Conservation (phyloP, 2,329 filamentous ascomycete genomes). For the Epichloe bromicola region DNA sequence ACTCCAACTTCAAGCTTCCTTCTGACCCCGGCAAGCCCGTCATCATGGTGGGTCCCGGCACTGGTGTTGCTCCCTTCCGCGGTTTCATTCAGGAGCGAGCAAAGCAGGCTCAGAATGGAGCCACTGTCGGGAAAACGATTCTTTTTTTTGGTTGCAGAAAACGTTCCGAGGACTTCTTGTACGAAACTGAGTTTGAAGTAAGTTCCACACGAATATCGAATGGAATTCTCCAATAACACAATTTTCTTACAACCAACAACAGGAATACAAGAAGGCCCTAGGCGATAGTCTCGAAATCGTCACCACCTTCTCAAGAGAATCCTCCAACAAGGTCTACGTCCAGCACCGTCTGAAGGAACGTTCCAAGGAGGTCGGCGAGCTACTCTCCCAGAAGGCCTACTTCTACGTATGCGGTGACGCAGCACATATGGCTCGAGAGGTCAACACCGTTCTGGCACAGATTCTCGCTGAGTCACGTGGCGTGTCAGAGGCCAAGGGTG, state of each 20-base stretch:
- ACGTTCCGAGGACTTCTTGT: slow-evolving; percentile 79
- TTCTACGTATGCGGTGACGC: slow-evolving; percentile 98
- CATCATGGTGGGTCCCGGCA: slow-evolving; percentile 93
- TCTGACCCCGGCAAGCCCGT: slow-evolving; percentile 88
- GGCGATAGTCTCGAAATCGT: slow-evolving; percentile 84
- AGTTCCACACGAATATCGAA: slow-evolving; percentile 21
- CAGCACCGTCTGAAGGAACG: slow-evolving; percentile 83
- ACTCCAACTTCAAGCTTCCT: slow-evolving; percentile 98
- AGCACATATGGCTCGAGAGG: slow-evolving; percentile 90
- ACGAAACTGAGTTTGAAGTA: slow-evolving; percentile 86
- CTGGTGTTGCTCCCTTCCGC: slow-evolving; percentile 91
- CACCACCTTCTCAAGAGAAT: slow-evolving; percentile 89
- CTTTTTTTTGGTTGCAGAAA: slow-evolving; percentile 95
- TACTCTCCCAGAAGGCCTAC: slow-evolving; percentile 77
- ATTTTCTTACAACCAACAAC: slow-evolving; percentile 6
- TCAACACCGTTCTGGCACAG: slow-evolving; percentile 74
- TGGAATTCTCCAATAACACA: background rate
- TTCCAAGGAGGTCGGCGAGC: slow-evolving; percentile 71
- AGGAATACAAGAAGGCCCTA: slow-evolving; percentile 74
- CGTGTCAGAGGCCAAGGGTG: slow-evolving; percentile 72
- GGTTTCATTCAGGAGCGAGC: slow-evolving; percentile 91
- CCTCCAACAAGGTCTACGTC: slow-evolving; percentile 84
- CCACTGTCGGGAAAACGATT: slow-evolving; percentile 73
- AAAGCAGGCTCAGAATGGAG: slow-evolving; percentile 64
- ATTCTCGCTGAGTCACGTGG: slow-evolving; percentile 78